A percentile compares a stretch with the other conserved stretches of the same genome.
phyloP scores from a whole-genome alignment of 495 filamentous ascomycete genomes.

The Neurospora discreta region DNA sequence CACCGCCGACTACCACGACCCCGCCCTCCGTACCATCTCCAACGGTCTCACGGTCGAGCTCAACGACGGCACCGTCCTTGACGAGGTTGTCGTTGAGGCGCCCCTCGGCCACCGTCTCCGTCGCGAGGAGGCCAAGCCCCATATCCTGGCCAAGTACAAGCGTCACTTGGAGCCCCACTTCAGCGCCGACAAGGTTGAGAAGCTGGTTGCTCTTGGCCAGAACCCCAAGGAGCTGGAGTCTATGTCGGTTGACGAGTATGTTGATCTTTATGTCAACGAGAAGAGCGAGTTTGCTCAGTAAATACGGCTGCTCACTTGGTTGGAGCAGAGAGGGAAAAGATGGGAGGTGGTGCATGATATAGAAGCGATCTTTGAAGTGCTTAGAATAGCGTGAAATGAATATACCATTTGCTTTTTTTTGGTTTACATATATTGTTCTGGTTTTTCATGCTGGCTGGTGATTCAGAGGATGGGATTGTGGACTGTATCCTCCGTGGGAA shows the following conservation, averaged over 20 bases:
- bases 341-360: not conserved
- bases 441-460: not conserved
- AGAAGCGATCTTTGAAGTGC: not conserved
- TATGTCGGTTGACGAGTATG: slow-evolving; percentile 82
- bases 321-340: not conserved
- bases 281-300: slow-evolving; percentile 41
- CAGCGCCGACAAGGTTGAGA: slow-evolving; percentile 57
- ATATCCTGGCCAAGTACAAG: slow-evolving; percentile 91
- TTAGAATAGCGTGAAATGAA: not conserved
- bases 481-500: not conserved
- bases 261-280: slow-evolving; percentile 73
- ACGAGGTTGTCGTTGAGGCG: slow-evolving; percentile 89
- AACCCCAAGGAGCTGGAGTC: slow-evolving; percentile 61
- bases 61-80: slow-evolving; percentile 86
- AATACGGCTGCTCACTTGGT: not conserved
- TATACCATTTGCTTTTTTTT: not conserved
- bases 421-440: not conserved
- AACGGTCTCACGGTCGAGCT: slow-evolving; percentile 90
- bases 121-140: slow-evolving; percentile 92
- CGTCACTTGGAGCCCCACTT: slow-evolving; percentile 81
- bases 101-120: slow-evolving; percentile 86
- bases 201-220: slow-evolving; percentile 66
- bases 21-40: slow-evolving; percentile 82
- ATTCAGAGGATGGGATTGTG: not conserved
- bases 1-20: slow-evolving; percentile 90